A percentile compares a stretch with the other conserved stretches of the same genome.
Evolutionary conservation across 2,329 filamentous ascomycete genomes (phyloP).

Genomic region (Cephalotrichum gorgonifer): DNA sequence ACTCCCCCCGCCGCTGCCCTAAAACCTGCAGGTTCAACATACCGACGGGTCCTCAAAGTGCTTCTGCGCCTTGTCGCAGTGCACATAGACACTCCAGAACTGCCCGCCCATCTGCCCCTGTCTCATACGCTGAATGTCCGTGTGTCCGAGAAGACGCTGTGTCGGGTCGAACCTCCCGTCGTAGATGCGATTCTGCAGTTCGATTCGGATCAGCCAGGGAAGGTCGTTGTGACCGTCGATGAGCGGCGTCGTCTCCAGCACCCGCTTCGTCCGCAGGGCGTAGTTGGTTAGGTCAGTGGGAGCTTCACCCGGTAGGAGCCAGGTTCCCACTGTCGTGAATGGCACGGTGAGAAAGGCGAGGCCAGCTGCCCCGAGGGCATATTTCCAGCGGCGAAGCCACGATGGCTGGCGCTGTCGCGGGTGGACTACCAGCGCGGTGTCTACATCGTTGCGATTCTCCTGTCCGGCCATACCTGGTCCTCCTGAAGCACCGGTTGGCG

Average conservation of each 20-base stretch:
- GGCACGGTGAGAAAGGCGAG: background rate
- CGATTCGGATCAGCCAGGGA: slow-evolving; percentile 15
- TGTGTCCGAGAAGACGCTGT: slow-evolving; percentile 20
- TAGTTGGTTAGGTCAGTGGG: background rate
- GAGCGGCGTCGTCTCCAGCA: slow-evolving; percentile 16
- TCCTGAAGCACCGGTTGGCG: too few species aligned
- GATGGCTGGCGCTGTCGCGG: background rate
- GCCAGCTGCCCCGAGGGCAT: background rate
- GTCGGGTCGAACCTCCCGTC: slow-evolving; percentile 21
- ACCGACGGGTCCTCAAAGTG: slow-evolving; percentile 8
- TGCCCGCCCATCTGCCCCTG: slow-evolving; percentile 17
- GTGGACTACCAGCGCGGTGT: background rate
- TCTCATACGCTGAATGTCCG: slow-evolving; percentile 15
- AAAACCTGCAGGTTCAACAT: background rate
- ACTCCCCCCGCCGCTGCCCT: too few species aligned
- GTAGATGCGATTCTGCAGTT: slow-evolving; percentile 18
- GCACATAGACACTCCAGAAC: slow-evolving; percentile 20
- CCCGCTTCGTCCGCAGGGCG: slow-evolving; percentile 10
- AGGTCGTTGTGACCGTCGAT: slow-evolving; percentile 25
- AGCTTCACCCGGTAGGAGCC: background rate
- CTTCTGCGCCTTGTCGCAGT: slow-evolving; percentile 14
- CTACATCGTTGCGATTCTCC: background rate
- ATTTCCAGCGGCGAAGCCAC: background rate
- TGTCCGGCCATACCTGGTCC: too few species aligned
- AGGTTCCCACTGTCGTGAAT: background rate